These are phyloP conservation scores for Aphanomyces astaci DNA, from an alignment of 352 stramenopile genomes.

Conservation along the genomic window DNA sequence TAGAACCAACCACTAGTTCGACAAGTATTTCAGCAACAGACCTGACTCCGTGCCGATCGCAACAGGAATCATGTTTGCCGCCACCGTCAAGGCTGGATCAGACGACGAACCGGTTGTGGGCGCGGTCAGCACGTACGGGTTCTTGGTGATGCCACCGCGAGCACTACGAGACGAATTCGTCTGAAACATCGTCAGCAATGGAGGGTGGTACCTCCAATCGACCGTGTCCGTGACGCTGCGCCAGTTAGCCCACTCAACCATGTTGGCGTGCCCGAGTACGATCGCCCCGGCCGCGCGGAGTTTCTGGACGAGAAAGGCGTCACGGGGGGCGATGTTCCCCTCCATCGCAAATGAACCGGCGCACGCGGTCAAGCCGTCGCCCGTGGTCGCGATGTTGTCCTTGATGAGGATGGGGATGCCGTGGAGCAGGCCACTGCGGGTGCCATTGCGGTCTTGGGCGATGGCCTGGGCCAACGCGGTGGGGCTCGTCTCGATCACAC, in stretches of 20 bases:
- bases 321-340: background rate
- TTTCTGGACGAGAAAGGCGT: background rate
- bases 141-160: background rate
- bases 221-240: background rate
- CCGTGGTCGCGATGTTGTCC: background rate
- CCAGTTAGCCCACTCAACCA: background rate
- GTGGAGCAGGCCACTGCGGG: background rate
- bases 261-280: background rate
- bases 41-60: background rate
- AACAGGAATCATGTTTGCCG: background rate
- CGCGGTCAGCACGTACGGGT: background rate
- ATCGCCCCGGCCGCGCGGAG: background rate
- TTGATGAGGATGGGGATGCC: background rate
- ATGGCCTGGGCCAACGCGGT: background rate
- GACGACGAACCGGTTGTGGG: background rate
- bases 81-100: background rate
- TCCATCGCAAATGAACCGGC: background rate
- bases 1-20: background rate
- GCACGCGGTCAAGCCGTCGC: background rate
- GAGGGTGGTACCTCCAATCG: background rate
- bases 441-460: background rate
- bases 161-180: background rate
- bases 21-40: background rate
- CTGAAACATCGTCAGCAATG: background rate
- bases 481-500: background rate